phyloP scores from a whole-genome alignment of 1,284 basidiomycete species.

The Heterobasidion annosum region DNA sequence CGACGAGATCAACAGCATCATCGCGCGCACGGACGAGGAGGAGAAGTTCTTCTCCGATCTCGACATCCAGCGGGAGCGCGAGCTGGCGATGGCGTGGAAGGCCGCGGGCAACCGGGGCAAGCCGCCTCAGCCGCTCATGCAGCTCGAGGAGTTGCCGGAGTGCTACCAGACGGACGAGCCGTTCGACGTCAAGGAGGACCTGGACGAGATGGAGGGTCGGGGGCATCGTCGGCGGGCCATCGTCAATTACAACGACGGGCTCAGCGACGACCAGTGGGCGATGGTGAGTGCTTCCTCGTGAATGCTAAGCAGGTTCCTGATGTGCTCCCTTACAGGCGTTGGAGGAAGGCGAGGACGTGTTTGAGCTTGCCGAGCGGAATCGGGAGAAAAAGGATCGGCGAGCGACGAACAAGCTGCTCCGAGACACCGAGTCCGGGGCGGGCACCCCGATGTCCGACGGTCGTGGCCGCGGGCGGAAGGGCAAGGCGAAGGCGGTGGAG shows the following conservation, averaged over 20 bases:
- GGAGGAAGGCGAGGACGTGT: conserved; percentile 82
- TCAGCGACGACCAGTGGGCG: conserved; percentile 92
- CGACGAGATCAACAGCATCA: conserved; percentile 93
- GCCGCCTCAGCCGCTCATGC: conserved; percentile 74
- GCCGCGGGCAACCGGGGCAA: conserved; percentile 72
- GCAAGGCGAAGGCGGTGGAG: conserved; percentile 44
- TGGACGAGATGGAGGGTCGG: conserved; percentile 71
- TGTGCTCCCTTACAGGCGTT: no score
- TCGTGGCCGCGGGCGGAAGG: conserved; percentile 52
- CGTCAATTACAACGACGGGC: conserved; percentile 91
- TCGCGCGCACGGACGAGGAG: conserved; percentile 84
- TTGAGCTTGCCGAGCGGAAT: conserved; percentile 59
- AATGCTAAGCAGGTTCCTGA: no score
- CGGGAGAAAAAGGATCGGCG: conserved; percentile 58
- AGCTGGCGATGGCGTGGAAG: conserved; percentile 66
- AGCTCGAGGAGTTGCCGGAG: conserved; percentile 86
- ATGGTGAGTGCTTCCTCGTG: conserved; percentile 37
- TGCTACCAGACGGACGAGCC: conserved; percentile 86
- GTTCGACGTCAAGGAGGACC: conserved; percentile 58
- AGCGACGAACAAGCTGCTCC: conserved; percentile 17
- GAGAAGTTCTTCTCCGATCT: conserved; percentile 73
- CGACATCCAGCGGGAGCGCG: conserved; percentile 76
- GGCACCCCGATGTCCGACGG: conserved; percentile 19
- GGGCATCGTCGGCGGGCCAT: conserved; percentile 79
- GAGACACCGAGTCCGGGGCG: conserved; percentile 14